Conservation (phyloP, 2,329 filamentous ascomycete genomes). For the Fusarium falciforme region DNA sequence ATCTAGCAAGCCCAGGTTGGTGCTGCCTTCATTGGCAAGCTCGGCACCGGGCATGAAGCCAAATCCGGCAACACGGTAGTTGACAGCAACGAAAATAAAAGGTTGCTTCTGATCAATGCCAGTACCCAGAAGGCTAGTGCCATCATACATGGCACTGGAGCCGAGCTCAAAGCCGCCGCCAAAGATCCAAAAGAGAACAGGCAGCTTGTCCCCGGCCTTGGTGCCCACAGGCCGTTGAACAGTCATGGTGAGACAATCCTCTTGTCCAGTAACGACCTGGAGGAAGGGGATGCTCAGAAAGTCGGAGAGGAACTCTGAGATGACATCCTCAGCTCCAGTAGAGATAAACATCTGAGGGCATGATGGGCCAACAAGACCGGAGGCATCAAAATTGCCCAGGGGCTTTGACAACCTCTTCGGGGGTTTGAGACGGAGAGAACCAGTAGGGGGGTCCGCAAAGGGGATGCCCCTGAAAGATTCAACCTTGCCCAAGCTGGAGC, state of each 20-base stretch:
- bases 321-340: constrained; percentile 53
- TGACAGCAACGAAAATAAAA: constrained; percentile 80
- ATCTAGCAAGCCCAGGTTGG: constrained; percentile 79
- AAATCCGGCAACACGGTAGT: constrained; percentile 81
- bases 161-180: constrained; percentile 73
- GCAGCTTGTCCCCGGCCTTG: constrained; percentile 65
- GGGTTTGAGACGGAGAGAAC: constrained; percentile 74
- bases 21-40: constrained; percentile 72
- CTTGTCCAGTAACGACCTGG: constrained; percentile 64
- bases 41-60: constrained; percentile 79
- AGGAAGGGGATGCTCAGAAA: constrained; percentile 69
- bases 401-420: constrained; percentile 67
- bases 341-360: constrained; percentile 80
- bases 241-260: constrained; percentile 73
- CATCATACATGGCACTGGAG: constrained; percentile 65
- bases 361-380: constrained; percentile 62
- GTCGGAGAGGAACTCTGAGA: constrained; percentile 59
- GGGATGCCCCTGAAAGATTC: constrained; percentile 82
- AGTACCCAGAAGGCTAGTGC: constrained; percentile 56
- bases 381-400: constrained; percentile 72
- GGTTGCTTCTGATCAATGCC: constrained; percentile 60
- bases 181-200: constrained; percentile 78
- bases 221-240: constrained; percentile 70
- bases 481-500: constrained; percentile 57
- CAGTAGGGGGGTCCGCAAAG: constrained; percentile 77